Percentiles rank a stretch among this genome's conserved stretches.
These are phyloP conservation scores for Begonia fuchsioides DNA, from an alignment of 306 rosid species.

Conservation along the genomic window DNA sequence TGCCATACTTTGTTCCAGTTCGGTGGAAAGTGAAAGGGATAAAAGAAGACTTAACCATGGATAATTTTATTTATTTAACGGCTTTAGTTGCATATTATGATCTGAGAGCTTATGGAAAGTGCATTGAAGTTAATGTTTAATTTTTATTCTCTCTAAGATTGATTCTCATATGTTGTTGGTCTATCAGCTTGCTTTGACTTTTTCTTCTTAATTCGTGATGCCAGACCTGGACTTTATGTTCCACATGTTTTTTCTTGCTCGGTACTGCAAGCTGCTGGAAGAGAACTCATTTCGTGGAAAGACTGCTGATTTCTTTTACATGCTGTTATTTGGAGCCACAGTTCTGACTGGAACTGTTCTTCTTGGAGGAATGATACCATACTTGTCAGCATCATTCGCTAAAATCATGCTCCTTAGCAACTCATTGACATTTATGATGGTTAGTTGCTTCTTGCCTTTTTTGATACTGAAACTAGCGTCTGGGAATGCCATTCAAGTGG, in stretches of 20 bases:
- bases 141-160: slow-evolving; percentile 6
- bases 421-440: slow-evolving; percentile 97
- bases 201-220: no score
- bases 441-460: slow-evolving; percentile 14
- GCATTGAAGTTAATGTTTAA: no score
- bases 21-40: no score
- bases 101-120: no score
- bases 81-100: no score
- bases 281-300: slow-evolving; percentile 97
- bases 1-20: no score
- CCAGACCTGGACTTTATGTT: slow-evolving; percentile 96
- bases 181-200: no score
- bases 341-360: slow-evolving; percentile 85
- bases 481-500: no score
- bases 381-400: slow-evolving; percentile 71
- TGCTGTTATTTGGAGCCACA: slow-evolving; percentile 85
- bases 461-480: no score
- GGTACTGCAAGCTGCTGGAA: slow-evolving; percentile 96
- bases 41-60: no score
- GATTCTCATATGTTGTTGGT: no score
- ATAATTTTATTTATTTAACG: no score
- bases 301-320: slow-evolving; percentile 90
- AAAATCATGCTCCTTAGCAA: slow-evolving; percentile 89
- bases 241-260: slow-evolving; percentile 97
- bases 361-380: slow-evolving; percentile 92